Evolutionary conservation across 139 green algal genomes (phyloP), one percentile per base, ranked within the genome.

Genomic region (Chlamydomonas sphaeroides): DNA sequence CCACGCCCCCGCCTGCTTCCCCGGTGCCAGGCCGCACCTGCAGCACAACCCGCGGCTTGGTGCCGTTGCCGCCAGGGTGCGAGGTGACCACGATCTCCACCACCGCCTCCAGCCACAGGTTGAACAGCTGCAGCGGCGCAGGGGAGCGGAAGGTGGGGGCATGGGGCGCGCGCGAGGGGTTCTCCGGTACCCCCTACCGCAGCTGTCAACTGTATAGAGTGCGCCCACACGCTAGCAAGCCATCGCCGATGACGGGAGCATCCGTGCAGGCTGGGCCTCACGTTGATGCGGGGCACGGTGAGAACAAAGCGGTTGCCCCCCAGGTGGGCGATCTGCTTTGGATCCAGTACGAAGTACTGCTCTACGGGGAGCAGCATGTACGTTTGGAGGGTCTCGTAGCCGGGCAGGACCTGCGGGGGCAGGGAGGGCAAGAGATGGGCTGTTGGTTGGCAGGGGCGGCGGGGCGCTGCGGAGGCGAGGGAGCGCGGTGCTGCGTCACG

Each of bases 271-370:
- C n/a, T n/a, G n/a, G n/a, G 6, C 14, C 84, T 69, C 79, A 92
- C 87, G 35, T 90, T 82, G 36, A 94, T 87, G 7, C 89, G 84
- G 0, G 88, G 91, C 32, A 94, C 91, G 21, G 85, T 67, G 6
- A 94, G 78, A 5, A 87, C 28, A 70, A 93, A 94, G 26, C 69
- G 84, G 65, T 91, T 92, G 71, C 87, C 88, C 1, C 67, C 83
- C 35, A 94, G 65, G 25, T 87, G 82, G 70, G 79, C 62, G 65
- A 95, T 93, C 73, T 89, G 86, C 30, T 83, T 76, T 0, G 91
- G 90, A 68, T 95, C 90, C 36, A 94, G 85, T 5, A 93, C 87
- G 59, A 89, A 93, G 82, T 95, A 95, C 63, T 95, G 90, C 65
- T 95, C 91, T 49, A 93, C 84, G 0, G 91, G 91, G 35, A 95